Evolutionary conservation across 495 filamentous ascomycete genomes (phyloP), one percentile per base, ranked within the genome.

Genomic region (Podospora didyma): DNA sequence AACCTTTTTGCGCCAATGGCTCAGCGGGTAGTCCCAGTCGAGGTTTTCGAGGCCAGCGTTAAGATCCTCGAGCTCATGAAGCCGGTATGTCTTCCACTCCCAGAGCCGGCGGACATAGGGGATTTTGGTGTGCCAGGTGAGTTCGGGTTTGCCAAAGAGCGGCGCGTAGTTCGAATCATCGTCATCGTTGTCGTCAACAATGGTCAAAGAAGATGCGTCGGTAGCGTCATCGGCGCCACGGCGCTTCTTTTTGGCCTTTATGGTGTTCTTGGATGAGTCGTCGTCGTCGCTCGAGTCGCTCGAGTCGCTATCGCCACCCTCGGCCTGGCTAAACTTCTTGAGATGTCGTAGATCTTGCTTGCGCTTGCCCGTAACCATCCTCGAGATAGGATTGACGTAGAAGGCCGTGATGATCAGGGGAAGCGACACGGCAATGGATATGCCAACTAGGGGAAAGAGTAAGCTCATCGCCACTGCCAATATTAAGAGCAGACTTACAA

Each of bases 11-110:
- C 49, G 28, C 26, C 24, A 37, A 2, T 31, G 26, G 34, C 49
- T 51, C 7, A 51, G 26, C 28, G 49, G 49, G 34, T 51, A 51
- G 49, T 51, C 49, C 49, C 49, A 51, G 7, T 51, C 49, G 3
- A 51, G 49, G 39, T 51, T 31, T 28, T 51, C 49, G 19, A 51
- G 34, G 3, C 49, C 49, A 9, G 47, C 47, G 21, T 51, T 31
- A 14, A 51, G 49, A 20, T 39, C 34, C 49, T 41, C 19, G 28
- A 51, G 49, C 17, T 51, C 49, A 16, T 7, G 34, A 7, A 37
- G 34, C 5, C 17, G 46, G 23, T 49, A 49, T 11, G 46, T 20
- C n/a, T 49, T 22, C 19, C 26, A 49, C 22, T 49, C 21, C 46
- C 46, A 49, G 0, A 49, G 46, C 1, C 46, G 46, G 17, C 46